These are phyloP conservation scores for Quercus bicolor DNA, from an alignment of 306 rosid species.

Conservation along the genomic window DNA sequence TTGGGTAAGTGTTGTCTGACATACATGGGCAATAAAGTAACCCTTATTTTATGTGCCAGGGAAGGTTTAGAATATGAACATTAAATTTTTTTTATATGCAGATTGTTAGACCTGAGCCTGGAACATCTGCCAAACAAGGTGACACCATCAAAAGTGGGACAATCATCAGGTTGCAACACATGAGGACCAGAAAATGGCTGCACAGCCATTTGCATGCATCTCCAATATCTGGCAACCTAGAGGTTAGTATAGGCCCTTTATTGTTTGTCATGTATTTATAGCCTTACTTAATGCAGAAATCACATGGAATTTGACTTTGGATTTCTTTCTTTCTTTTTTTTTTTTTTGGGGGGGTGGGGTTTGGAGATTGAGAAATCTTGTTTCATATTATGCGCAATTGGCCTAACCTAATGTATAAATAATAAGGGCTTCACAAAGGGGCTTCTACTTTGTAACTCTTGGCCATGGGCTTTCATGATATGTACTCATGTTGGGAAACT, in stretches of 20 bases:
- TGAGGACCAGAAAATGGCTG: constrained; percentile 96
- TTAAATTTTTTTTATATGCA: constrained; percentile 28
- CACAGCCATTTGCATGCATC: constrained; percentile 97
- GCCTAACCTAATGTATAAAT: not conserved
- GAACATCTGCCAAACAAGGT: constrained; percentile 83
- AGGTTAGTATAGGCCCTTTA: constrained; percentile 38
- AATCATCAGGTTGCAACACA: constrained; percentile 84
- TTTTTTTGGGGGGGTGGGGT: not conserved
- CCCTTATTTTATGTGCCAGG: not conserved
- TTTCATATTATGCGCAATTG: not conserved
- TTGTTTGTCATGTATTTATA: not conserved
- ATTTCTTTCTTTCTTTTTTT: no score
- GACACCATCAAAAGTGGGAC: constrained; percentile 75
- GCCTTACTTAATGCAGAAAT: not conserved
- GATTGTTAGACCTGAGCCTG: constrained; percentile 75
- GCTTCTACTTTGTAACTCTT: not conserved
- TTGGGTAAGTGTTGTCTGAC: not conserved
- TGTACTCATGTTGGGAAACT: not conserved
- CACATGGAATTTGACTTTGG: not conserved
- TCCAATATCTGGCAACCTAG: constrained; percentile 89
- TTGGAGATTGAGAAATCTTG: not conserved
- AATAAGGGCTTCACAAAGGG: not conserved
- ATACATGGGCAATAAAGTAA: not conserved
- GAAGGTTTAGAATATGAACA: not conserved
- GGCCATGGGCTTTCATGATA: not conserved